Evolutionary conservation across 2,329 filamentous ascomycete species (phyloP).

Genomic region (Parascedosporium putredinis): DNA sequence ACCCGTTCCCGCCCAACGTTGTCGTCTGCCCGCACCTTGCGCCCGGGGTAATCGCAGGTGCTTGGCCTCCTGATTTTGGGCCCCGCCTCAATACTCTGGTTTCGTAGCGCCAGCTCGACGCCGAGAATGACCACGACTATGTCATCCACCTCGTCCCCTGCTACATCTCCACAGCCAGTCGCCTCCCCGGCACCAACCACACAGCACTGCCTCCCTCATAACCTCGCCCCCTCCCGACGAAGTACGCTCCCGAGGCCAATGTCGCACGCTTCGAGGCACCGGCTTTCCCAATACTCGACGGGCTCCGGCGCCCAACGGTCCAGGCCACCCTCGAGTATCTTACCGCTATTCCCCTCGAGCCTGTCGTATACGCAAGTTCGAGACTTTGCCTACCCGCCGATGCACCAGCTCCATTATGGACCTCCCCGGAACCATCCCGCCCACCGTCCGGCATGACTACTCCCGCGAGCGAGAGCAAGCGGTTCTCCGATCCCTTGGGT

Average conservation of each 20-base stretch:
- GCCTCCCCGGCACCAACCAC: conserved; percentile 36
- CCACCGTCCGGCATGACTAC: conserved; percentile 75
- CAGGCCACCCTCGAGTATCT: conserved; percentile 69
- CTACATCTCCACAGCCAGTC: conserved; percentile 40
- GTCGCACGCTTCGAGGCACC: conserved; percentile 70
- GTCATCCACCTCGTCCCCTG: conserved; percentile 45
- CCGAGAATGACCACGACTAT: conserved; percentile 42
- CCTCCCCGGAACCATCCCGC: conserved; percentile 65
- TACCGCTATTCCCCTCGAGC: conserved; percentile 75
- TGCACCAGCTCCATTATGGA: conserved; percentile 86
- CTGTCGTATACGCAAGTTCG: conserved; percentile 82
- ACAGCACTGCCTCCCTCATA: conserved; percentile 46
- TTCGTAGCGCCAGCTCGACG: conserved; percentile 5
- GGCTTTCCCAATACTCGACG: conserved; percentile 75
- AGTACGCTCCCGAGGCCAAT: conserved; percentile 54
- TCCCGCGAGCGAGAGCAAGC: conserved; percentile 66
- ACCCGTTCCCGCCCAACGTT: not conserved
- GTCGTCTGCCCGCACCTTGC: not conserved
- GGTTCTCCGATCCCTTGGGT: conserved; percentile 68
- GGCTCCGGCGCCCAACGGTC: conserved; percentile 60
- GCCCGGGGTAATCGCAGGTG: conserved; percentile 5
- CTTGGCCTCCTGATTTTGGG: not conserved
- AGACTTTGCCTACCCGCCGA: conserved; percentile 83
- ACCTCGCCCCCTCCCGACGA: conserved; percentile 48
- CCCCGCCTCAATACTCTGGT: not conserved